Conservation (phyloP, 176 grass and related monocot genomes). For the Oryza brachyantha region DNA sequence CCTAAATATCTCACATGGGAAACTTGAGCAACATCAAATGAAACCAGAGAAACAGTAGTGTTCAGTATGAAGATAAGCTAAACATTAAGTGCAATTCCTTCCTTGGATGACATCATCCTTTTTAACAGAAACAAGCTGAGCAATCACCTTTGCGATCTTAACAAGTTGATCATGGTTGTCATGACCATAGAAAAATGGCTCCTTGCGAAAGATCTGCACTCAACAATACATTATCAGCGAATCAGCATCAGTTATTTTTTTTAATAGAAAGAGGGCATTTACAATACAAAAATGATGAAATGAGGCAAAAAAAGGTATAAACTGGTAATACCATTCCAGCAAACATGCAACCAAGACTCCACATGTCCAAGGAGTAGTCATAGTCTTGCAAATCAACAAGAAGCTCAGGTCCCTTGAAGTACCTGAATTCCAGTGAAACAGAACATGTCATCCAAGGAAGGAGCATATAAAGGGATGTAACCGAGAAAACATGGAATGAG, state of each 20-base stretch:
- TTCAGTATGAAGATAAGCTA: background rate
- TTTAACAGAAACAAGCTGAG: constrained; percentile 2
- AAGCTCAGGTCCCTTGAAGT: constrained; percentile 85
- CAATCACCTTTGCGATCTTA: constrained; percentile 71
- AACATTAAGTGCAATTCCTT: background rate
- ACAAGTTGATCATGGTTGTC: constrained; percentile 83
- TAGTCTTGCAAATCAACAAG: constrained; percentile 90
- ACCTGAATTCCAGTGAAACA: constrained; percentile 44
- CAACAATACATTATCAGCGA: background rate
- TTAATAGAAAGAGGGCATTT: background rate
- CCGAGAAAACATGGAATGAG: background rate
- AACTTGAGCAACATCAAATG: background rate
- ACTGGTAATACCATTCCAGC: constrained; percentile 68
- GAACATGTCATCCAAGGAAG: background rate
- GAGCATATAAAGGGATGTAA: background rate
- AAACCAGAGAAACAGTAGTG: background rate
- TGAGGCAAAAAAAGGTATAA: background rate
- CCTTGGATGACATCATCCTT: background rate
- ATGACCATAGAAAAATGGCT: constrained; percentile 82
- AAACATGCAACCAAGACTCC: constrained; percentile 95
- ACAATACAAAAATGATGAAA: background rate
- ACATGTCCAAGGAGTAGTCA: constrained; percentile 89
- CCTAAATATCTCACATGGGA: background rate
- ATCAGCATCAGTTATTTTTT: background rate
- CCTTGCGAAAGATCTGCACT: constrained; percentile 76